Evolutionary conservation across 140 eudicot species (phyloP).

Genomic region (Stevia rebaudiana): DNA sequence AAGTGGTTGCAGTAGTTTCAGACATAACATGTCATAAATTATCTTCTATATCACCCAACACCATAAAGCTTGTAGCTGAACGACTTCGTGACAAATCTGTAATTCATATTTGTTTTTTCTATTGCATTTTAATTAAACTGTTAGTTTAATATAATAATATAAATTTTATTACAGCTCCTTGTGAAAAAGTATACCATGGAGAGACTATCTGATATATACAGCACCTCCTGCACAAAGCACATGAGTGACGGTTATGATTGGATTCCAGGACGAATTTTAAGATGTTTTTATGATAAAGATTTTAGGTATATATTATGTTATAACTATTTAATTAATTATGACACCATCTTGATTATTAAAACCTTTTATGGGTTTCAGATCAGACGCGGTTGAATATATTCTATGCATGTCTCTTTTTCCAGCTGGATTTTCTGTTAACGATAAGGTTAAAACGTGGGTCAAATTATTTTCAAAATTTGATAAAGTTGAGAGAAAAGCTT

Average conservation of each 20-base stretch:
- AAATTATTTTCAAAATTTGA: slow-evolving; percentile 66
- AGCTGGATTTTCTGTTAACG: slow-evolving; percentile 54
- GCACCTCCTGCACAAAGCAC: slow-evolving; percentile 46
- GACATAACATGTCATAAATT: slow-evolving; percentile 69
- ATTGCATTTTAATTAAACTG: not conserved
- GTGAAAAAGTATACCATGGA: slow-evolving; percentile 89
- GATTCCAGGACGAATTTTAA: slow-evolving; percentile 81
- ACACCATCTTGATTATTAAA: not conserved
- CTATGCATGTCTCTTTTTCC: slow-evolving; percentile 70
- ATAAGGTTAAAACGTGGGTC: slow-evolving; percentile 72
- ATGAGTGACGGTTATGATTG: slow-evolving; percentile 63
- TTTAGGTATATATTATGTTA: slow-evolving; percentile 48
- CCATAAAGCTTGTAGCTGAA: slow-evolving; percentile 74
- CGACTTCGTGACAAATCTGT: slow-evolving; percentile 98
- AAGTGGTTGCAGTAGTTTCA: slow-evolving; percentile 86
- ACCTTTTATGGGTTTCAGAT: slow-evolving; percentile 44
- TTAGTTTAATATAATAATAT: not conserved
- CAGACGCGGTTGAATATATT: slow-evolving; percentile 70
- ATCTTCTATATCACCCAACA: slow-evolving; percentile 59
- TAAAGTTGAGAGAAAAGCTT: slow-evolving; percentile 87
- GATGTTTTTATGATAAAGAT: slow-evolving; percentile 95
- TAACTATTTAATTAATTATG: slow-evolving; percentile 7
- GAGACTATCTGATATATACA: slow-evolving; percentile 77
- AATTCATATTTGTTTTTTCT: slow-evolving; percentile 3
- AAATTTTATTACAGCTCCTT: slow-evolving; percentile 46